Percentiles rank a stretch among this genome's conserved stretches.
These are phyloP conservation scores for Ustilago loliicola DNA, from an alignment of 1,284 basidiomycete genomes.

Conservation along the genomic window DNA sequence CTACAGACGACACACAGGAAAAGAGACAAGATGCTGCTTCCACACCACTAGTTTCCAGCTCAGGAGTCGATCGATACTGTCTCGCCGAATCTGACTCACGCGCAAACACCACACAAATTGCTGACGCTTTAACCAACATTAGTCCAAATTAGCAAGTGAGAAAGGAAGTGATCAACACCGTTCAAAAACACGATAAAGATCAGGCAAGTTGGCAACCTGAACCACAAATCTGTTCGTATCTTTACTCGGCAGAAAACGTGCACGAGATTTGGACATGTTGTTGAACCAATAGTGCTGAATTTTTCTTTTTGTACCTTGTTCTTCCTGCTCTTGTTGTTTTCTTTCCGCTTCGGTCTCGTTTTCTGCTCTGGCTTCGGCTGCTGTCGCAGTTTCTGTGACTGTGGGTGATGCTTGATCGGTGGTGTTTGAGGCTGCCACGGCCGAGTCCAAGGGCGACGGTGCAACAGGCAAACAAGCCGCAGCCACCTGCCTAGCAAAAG, in stretches of 20 bases:
- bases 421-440: too few relatives aligned
- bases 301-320: constrained; percentile 15
- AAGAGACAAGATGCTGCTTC: too few relatives aligned
- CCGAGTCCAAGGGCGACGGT: constrained; percentile 13
- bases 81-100: too few relatives aligned
- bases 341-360: constrained; percentile 4
- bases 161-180: constrained; percentile 46
- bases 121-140: too few relatives aligned
- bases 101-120: too few relatives aligned
- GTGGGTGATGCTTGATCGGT: not conserved
- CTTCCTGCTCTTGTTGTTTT: constrained; percentile 12
- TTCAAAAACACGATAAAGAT: constrained; percentile 70
- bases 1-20: too few relatives aligned
- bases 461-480: constrained; percentile 71
- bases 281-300: constrained; percentile 63
- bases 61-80: too few relatives aligned
- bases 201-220: constrained; percentile 64
- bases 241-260: constrained; percentile 36
- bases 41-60: too few relatives aligned
- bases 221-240: constrained; percentile 41
- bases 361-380: not conserved
- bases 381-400: not conserved
- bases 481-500: constrained; percentile 86
- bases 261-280: constrained; percentile 50
- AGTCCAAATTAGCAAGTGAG: too few relatives aligned